Conservation (phyloP, 2,329 filamentous ascomycete species). For the Cladosporium cucumerinum region DNA sequence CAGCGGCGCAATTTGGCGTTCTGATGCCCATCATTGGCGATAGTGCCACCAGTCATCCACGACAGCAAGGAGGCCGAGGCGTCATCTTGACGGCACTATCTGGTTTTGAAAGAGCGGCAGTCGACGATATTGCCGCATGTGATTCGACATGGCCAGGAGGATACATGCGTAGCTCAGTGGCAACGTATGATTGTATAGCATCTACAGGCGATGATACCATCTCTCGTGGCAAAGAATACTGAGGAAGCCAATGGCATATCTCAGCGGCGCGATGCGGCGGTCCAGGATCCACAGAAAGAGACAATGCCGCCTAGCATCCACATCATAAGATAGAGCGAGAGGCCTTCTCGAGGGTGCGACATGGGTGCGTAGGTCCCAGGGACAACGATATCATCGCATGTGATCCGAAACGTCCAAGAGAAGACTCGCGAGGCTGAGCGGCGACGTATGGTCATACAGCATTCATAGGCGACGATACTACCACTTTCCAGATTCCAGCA, state of each 20-base stretch:
- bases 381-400: not conserved
- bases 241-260: not conserved
- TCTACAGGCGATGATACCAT: not conserved
- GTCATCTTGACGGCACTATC: not conserved
- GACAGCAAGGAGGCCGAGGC: not conserved
- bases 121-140: not conserved
- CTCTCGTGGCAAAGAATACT: not conserved
- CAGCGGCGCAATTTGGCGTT: not conserved
- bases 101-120: not conserved
- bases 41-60: too few relatives aligned
- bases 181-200: not conserved
- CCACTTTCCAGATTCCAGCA: too few relatives aligned
- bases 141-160: not conserved
- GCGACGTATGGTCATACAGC: not conserved
- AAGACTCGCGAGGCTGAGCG: not conserved
- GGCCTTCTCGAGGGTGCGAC: not conserved
- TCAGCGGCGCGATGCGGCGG: not conserved
- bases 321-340: not conserved
- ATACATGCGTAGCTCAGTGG: not conserved
- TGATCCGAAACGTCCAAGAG: not conserved
- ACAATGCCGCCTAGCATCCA: not conserved
- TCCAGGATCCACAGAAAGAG: not conserved
- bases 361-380: not conserved
- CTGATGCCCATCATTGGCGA: too few relatives aligned
- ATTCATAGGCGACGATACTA: not conserved